A percentile compares a stretch with the other conserved stretches of the same genome.
These are phyloP conservation scores for Cladosporium sp. DNA, from an alignment of 2,329 filamentous ascomycete genomes.

Conservation along the genomic window DNA sequence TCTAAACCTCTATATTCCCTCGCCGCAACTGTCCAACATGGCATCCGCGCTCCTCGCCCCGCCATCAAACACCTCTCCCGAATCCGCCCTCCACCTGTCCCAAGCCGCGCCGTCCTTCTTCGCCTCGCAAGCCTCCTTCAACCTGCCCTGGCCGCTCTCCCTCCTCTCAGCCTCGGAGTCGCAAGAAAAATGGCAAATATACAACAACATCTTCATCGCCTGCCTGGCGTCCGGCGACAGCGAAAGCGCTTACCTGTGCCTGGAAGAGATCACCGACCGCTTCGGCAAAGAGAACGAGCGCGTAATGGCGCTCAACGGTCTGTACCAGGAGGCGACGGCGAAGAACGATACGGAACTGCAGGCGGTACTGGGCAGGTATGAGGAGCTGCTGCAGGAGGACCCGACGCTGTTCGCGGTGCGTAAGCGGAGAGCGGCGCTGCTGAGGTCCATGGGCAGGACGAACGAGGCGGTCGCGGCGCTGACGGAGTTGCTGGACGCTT, in stretches of 20 bases:
- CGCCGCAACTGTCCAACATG: conserved; percentile 15
- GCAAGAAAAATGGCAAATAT: conserved; percentile 72
- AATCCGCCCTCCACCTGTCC: conserved; percentile 40
- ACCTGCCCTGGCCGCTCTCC: conserved; percentile 46
- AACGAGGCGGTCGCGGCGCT: conserved; percentile 70
- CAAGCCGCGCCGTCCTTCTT: conserved; percentile 39
- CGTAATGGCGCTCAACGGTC: conserved; percentile 72
- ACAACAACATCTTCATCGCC: conserved; percentile 80
- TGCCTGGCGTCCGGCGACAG: conserved; percentile 83
- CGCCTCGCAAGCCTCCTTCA: conserved; percentile 28
- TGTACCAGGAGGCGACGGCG: conserved; percentile 80
- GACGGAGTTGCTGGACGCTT: conserved; percentile 69
- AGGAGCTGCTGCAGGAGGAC: conserved; percentile 65
- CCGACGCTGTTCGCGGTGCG: conserved; percentile 76
- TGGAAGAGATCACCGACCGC: conserved; percentile 68
- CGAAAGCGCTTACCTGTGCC: conserved; percentile 64
- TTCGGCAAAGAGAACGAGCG: conserved; percentile 83
- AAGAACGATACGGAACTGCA: conserved; percentile 59
- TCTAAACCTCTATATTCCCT: too few species aligned
- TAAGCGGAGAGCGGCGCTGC: conserved; percentile 75
- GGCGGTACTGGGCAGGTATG: conserved; percentile 68
- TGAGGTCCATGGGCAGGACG: conserved; percentile 64
- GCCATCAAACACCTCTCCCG: conserved; percentile 34
- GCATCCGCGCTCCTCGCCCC: conserved; percentile 34
- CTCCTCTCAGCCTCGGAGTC: conserved; percentile 55